Conservation (phyloP, 1,139 yeast genomes). For the Debaryomyces robertsiae region DNA sequence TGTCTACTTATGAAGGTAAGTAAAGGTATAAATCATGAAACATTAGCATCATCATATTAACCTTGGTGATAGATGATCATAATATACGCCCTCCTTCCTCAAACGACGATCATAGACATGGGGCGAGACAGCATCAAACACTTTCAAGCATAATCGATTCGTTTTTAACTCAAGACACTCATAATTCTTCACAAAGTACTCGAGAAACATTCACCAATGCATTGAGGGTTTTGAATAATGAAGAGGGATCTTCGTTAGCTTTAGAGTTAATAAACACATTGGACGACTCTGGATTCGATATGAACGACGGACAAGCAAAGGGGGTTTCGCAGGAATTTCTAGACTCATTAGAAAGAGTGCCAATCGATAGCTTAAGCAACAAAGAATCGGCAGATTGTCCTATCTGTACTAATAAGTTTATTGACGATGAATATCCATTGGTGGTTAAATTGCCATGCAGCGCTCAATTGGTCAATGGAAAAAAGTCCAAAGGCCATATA, state of each 20-base stretch:
- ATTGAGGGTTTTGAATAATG: constrained; percentile 31
- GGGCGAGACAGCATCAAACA: constrained; percentile 38
- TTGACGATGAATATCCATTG: constrained; percentile 76
- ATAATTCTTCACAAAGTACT: constrained; percentile 14
- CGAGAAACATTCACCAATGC: constrained; percentile 34
- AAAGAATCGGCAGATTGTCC: constrained; percentile 69
- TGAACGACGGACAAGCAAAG: constrained; percentile 19
- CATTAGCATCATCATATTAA: constrained; percentile 20
- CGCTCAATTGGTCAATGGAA: constrained; percentile 22
- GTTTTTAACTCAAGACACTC: constrained; percentile 28
- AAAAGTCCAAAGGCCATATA: constrained; percentile 51
- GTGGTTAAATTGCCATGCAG: constrained; percentile 81
- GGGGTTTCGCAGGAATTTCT: constrained; percentile 74
- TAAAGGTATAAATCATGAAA: constrained; percentile 7
- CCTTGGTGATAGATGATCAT: constrained; percentile 32
- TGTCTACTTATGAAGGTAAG: constrained; percentile 51
- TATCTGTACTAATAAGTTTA: constrained; percentile 75
- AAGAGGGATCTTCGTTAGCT: constrained; percentile 37
- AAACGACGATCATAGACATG: constrained; percentile 5
- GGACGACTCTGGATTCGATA: constrained; percentile 17
- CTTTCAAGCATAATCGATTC: constrained; percentile 38
- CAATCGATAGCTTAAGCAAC: constrained; percentile 48
- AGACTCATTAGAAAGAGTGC: constrained; percentile 75
- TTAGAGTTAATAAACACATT: constrained; percentile 30
- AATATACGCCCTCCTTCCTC: constrained; percentile 21